A percentile compares a stretch with the other conserved stretches of the same genome.
phyloP scores from a whole-genome alignment of 139 green algal genomes.

The Edaphochlamys debaryana region DNA sequence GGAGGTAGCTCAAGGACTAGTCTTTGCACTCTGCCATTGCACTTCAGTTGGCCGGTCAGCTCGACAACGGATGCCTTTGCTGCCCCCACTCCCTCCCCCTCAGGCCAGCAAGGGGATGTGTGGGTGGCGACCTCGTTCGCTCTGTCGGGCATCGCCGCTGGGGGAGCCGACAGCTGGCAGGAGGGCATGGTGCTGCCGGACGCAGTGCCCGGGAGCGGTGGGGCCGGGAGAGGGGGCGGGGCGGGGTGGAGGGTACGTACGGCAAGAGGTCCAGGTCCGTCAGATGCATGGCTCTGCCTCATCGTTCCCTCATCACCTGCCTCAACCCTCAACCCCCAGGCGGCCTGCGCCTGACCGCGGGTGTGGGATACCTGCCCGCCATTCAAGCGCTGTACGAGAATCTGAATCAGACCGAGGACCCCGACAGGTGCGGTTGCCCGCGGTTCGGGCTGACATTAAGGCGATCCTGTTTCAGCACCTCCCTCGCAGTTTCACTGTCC shows the following conservation, averaged over 20 bases:
- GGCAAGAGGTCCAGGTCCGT: background rate
- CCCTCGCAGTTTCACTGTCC: no score
- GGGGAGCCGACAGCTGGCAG: slow-evolving; percentile 11
- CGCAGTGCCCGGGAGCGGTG: background rate
- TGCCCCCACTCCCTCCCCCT: background rate
- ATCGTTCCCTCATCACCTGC: background rate
- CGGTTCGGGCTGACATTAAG: no score
- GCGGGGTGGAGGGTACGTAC: no score
- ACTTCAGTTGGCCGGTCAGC: no score
- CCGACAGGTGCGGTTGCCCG: background rate
- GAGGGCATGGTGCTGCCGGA: slow-evolving; percentile 59
- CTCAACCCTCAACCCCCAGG: background rate
- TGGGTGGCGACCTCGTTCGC: slow-evolving; percentile 63
- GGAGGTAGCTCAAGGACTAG: no score
- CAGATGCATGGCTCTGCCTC: background rate
- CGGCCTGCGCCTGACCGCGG: slow-evolving; percentile 5
- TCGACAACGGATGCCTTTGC: no score
- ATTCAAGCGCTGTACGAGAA: slow-evolving; percentile 30
- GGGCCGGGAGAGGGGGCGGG: no score
- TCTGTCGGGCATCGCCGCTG: slow-evolving; percentile 8
- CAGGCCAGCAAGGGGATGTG: slow-evolving; percentile 52
- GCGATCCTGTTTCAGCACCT: no score
- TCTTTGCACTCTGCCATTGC: no score
- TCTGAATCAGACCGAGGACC: background rate
- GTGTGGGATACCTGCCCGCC: slow-evolving; percentile 25